Evolutionary conservation across 1,284 basidiomycete species (phyloP), one percentile per base, ranked within the genome.

Genomic region (Leccinum subrobustum): DNA sequence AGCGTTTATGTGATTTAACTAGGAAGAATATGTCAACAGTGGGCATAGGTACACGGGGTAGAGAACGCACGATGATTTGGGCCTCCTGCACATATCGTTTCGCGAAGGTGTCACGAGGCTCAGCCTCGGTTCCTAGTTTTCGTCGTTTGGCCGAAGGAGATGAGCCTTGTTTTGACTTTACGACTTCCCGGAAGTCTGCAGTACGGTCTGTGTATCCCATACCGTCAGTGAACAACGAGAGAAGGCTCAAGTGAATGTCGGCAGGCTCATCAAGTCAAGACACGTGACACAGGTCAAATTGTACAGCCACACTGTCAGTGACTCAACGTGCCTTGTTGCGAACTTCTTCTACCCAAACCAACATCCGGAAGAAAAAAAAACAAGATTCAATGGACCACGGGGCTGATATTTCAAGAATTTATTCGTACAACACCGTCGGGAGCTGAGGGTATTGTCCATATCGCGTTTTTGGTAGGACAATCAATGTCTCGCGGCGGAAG

Each of bases 1-100:
- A 6, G 86, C 86, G 63, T 79, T 81, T 61, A 94, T 87, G 66
- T 92, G 89, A 64, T 83, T 84, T 39, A 92, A 75, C 91, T 93
- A 35, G 51, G 48, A 56, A 51, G 31, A 31, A 16, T 39, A 37
- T 57, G 54, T 65, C 54, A 65, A 44, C 25, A 50, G 23, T 16
- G 56, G 37, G n/a, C 20, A 9, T 7, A 8, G 23, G 52, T 9
- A 54, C 16, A 33, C 4, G 48, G 56, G 48, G 55, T 39, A 39
- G 18, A 23, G 25, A 54, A 77, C 85, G 73, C 76, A 92, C 91
- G 64, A 93, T 83, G 44, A 80, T 82, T 69, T 91, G 87, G 4
- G 88, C 91, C 71, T 93, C 90, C 58, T 79, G 73, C 60, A 91
- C 68, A 71, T 89, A 93, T 68, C 85, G 82, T 73, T 85, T 88